A percentile compares a stretch with the other conserved stretches of the same genome.
Evolutionary conservation across 768 basidiomycete species (phyloP).

Genomic region (Macrolepiota fuliginosa): DNA sequence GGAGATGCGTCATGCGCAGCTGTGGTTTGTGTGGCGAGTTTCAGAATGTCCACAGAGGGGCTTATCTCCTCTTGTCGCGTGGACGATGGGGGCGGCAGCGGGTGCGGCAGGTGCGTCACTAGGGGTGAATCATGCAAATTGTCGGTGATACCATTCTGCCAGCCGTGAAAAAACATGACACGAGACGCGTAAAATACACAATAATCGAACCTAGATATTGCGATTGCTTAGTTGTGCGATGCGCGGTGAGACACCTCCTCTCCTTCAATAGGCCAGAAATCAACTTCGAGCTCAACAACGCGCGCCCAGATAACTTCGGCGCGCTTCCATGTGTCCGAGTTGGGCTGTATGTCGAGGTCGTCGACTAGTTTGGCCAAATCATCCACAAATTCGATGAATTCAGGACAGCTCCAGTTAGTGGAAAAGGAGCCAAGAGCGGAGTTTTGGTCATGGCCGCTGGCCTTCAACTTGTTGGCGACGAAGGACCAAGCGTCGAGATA

Average conservation of each 20-base stretch:
- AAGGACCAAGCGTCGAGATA: conserved; percentile 69
- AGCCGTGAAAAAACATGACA: neutral
- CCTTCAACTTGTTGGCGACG: conserved; percentile 28
- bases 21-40: neutral
- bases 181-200: neutral
- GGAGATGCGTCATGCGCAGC: conserved; percentile 1
- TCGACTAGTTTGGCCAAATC: conserved; percentile 48
- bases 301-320: conserved; percentile 55
- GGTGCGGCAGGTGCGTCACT: no score
- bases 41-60: conserved; percentile 1
- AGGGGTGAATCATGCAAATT: neutral
- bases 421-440: conserved; percentile 47
- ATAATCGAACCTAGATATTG: neutral
- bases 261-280: conserved; percentile 53
- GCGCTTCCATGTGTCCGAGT: conserved; percentile 29
- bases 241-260: conserved; percentile 24
- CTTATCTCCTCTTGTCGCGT: neutral
- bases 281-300: conserved; percentile 58
- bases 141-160: neutral
- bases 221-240: neutral
- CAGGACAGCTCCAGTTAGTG: conserved; percentile 58
- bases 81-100: no score
- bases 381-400: conserved; percentile 53
- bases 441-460: neutral
- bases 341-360: conserved; percentile 34